phyloP scores from a whole-genome alignment of 176 grass and related monocot genomes.

The Carex littledalei region DNA sequence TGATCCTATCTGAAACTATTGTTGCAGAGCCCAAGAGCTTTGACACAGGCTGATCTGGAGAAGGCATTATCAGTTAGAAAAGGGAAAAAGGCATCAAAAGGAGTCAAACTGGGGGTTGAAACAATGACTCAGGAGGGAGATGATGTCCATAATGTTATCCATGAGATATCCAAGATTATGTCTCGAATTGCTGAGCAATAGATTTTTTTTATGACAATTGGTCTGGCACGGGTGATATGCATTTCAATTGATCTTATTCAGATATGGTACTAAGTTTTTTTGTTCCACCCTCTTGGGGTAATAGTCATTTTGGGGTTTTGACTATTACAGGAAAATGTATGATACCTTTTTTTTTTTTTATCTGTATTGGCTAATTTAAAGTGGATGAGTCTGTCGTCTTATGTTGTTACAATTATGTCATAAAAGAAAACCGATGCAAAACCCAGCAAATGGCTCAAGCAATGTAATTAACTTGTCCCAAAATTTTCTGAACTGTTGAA shows the following conservation, averaged over 20 bases:
- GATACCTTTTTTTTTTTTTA: not conserved
- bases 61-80: conserved; percentile 69
- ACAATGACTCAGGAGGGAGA: conserved; percentile 54
- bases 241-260: not conserved
- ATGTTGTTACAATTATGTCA: not conserved
- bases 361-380: not conserved
- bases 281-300: not conserved
- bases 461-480: too few species aligned
- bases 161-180: conserved; percentile 98
- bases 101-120: conserved; percentile 20
- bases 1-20: not conserved
- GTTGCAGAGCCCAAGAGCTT: conserved; percentile 61
- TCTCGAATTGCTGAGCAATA: conserved; percentile 63
- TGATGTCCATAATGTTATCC: conserved; percentile 70
- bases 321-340: not conserved
- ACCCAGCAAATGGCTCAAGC: too few species aligned
- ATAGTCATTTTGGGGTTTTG: not conserved
- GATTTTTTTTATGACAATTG: not conserved
- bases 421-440: not conserved
- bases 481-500: too few species aligned
- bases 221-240: not conserved
- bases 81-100: conserved; percentile 38
- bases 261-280: not conserved
- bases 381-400: not conserved
- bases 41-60: conserved; percentile 70